These are phyloP conservation scores for Thermothelomyces thermophilus DNA, from an alignment of 2,329 filamentous ascomycete genomes.

Conservation along the genomic window DNA sequence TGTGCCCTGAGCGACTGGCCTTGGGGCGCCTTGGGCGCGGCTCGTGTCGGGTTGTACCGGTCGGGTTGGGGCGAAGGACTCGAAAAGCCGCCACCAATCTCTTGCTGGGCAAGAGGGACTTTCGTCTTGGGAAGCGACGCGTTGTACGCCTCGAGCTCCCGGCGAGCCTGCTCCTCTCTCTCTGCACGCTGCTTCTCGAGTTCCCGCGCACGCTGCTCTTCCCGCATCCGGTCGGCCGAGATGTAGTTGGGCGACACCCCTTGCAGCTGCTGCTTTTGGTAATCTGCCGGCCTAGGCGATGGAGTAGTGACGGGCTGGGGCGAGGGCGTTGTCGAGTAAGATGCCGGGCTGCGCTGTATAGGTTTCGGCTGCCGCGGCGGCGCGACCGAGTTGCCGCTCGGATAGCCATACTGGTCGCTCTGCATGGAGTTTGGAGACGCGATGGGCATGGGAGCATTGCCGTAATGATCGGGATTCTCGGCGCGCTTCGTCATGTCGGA, in stretches of 20 bases:
- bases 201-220: conserved; percentile 57
- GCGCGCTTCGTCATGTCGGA: conserved; percentile 72
- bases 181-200: conserved; percentile 52
- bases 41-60: conserved; percentile 79
- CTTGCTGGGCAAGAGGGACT: conserved; percentile 77
- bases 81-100: conserved; percentile 70
- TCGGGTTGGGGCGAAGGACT: conserved; percentile 42
- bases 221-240: conserved; percentile 43
- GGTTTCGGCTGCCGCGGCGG: conserved; percentile 63
- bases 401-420: conserved; percentile 58
- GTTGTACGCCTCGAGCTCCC: conserved; percentile 83
- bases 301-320: conserved; percentile 30
- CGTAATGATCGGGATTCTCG: conserved; percentile 62
- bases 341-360: conserved; percentile 38
- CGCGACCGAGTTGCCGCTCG: conserved; percentile 52
- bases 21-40: conserved; percentile 62
- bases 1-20: conserved; percentile 58
- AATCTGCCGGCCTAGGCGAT: conserved; percentile 41
- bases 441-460: conserved; percentile 56
- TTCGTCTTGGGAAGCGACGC: conserved; percentile 78
- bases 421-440: conserved; percentile 51
- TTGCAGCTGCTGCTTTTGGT: conserved; percentile 48
- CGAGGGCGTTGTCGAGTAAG: conserved; percentile 34
- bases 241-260: conserved; percentile 49
- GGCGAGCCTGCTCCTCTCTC: conserved; percentile 59